Conservation (phyloP, 495 filamentous ascomycete genomes). For the Aspergillus diversus region DNA sequence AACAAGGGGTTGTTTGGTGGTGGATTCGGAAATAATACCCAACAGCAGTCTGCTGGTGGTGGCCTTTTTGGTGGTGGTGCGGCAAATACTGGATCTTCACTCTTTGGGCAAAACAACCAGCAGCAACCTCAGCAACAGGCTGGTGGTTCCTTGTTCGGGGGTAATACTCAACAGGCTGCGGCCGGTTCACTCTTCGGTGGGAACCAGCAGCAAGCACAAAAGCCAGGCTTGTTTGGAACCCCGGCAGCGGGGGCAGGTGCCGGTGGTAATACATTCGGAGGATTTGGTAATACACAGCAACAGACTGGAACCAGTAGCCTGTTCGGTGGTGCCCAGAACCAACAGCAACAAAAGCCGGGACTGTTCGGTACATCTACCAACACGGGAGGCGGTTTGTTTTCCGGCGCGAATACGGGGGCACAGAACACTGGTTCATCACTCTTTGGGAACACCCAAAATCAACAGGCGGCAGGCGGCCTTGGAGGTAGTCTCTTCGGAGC, state of each 20-base stretch:
- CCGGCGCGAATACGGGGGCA: conserved; percentile 37
- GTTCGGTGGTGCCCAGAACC: conserved; percentile 51
- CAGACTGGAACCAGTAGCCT: conserved; percentile 44
- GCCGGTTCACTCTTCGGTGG: conserved; percentile 39
- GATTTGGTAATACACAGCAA: conserved; percentile 36
- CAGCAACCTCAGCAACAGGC: conserved; percentile 43
- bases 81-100: conserved; percentile 37
- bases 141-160: conserved; percentile 52
- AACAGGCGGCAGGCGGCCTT: conserved; percentile 48
- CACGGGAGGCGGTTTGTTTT: conserved; percentile 50
- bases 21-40: conserved; percentile 41
- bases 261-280: conserved; percentile 31
- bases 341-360: conserved; percentile 43
- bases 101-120: conserved; percentile 45
- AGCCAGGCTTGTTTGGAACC: conserved; percentile 34
- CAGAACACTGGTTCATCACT: conserved; percentile 56
- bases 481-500: conserved; percentile 65
- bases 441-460: conserved; percentile 64
- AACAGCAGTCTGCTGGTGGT: conserved; percentile 40
- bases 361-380: conserved; percentile 33
- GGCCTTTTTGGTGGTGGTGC: conserved; percentile 49
- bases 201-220: conserved; percentile 48
- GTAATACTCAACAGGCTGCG: conserved; percentile 35
- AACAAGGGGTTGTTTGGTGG: conserved; percentile 45
- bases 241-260: conserved; percentile 27